Base-by-base conservation (phyloP, 352 stramenopile genomes). In the Phytophthora podocarpi region DNA sequence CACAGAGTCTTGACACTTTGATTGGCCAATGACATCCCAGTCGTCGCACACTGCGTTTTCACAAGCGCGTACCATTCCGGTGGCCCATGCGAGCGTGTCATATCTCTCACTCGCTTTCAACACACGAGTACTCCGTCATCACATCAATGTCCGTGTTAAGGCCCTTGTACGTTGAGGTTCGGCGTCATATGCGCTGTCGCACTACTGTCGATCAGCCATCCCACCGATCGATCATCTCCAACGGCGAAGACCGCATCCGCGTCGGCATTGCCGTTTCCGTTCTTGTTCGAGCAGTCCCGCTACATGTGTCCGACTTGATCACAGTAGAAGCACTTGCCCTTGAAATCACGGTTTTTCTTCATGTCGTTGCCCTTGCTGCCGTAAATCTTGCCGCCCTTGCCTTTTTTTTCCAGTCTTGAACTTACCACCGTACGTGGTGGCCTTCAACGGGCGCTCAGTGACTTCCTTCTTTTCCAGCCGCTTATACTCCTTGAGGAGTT, bases 21-120 rank as follows among this genome's bases (percentile, higher is more conserved):
- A 5, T 3, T 21, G 8, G 37, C 9, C 13, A 10, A 15, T 13
- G 59, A 43, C 11, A 57, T 43, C 42, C n/a, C n/a, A n/a, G 9
- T 47, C 9, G 51, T 68, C 13, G 50, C 35, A 4, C 26, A 28
- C 46, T 59, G 53, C 2, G 34, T 62, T 21, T 43, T 51, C 16
- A 12, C n/a, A 36, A 57, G 24, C n/a, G 37, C 32, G 12, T 50
- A 26, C 46, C 0, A 20, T 42, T 60, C 8, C 53, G 35, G 24
- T 67, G 64, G 1, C 39, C 51, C 20, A 66, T 52, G 4, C 62
- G 55, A 1, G 62, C 62, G 12, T 71, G 62, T 40, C 55, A 61
- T 3, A 73, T 4, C 37, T 72, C 54, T 45, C 57, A 47, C 51
- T 73, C 23, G 43, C 18, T 54, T 5, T 36, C n/a, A 3, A 36